Conservation (phyloP, 2,329 filamentous ascomycete species). For the Fusarium graminum region DNA sequence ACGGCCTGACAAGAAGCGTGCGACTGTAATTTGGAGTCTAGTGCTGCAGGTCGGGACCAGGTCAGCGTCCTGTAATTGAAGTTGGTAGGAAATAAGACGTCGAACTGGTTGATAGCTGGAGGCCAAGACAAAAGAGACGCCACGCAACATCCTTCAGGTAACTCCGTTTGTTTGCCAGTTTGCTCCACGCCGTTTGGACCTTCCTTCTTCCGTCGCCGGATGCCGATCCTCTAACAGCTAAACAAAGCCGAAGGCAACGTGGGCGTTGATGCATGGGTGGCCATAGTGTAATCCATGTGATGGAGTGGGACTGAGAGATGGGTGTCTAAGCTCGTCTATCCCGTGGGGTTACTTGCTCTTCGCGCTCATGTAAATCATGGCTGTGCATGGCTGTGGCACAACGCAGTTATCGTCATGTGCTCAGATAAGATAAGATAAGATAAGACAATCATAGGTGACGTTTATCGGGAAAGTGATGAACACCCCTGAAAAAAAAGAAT, state of each 20-base stretch:
- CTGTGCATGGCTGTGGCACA: neutral
- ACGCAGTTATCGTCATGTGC: no score
- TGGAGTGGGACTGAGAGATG: slow-evolving; percentile 3
- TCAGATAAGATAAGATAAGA: neutral
- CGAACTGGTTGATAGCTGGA: neutral
- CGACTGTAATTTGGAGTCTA: slow-evolving; percentile 33
- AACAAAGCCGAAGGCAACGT: slow-evolving; percentile 35
- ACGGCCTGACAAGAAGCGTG: slow-evolving; percentile 38
- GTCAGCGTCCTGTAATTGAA: slow-evolving; percentile 5
- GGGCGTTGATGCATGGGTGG: slow-evolving; percentile 21
- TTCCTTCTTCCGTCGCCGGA: slow-evolving; percentile 12
- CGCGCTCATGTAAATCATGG: slow-evolving; percentile 1
- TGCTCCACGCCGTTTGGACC: slow-evolving; percentile 1
- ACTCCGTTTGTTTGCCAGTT: slow-evolving; percentile 8
- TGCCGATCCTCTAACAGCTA: slow-evolving; percentile 29
- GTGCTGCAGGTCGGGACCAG: slow-evolving; percentile 21
- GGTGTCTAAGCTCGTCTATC: slow-evolving; percentile 1
- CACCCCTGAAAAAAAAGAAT: slow-evolving; percentile 45
- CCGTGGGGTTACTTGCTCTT: slow-evolving; percentile 16
- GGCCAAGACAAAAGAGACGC: neutral
- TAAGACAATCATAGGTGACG: slow-evolving; percentile 20
- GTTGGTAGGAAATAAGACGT: slow-evolving; percentile 2
- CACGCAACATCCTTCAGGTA: neutral
- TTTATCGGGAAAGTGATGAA: slow-evolving; percentile 10
- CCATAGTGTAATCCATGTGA: neutral